Evolutionary conservation across 768 basidiomycete genomes (phyloP).

Genomic region (Infundibulicybe gibba): DNA sequence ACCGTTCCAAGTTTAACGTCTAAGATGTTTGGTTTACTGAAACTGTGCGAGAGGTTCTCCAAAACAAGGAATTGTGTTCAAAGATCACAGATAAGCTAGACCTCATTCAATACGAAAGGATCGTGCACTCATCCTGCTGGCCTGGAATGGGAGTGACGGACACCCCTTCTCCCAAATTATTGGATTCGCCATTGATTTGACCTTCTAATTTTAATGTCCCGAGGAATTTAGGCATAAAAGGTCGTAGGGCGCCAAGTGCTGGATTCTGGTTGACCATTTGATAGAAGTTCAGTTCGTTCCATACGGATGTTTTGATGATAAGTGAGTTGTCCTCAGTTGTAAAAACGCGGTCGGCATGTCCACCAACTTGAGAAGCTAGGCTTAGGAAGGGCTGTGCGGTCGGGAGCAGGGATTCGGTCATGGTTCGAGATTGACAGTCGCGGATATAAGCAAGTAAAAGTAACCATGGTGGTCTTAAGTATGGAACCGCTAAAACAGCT

Average conservation of each 20-base stretch:
- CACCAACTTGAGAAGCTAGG: slow-evolving; percentile 62
- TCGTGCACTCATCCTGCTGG: slow-evolving; percentile 43
- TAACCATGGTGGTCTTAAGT: too few species aligned
- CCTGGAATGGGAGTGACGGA: slow-evolving; percentile 21
- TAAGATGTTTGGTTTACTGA: slow-evolving; percentile 79
- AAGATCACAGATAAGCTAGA: neutral
- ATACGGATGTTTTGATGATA: slow-evolving; percentile 75
- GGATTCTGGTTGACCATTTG: slow-evolving; percentile 41
- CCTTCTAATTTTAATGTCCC: slow-evolving; percentile 78
- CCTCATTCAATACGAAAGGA: neutral
- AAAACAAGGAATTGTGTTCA: slow-evolving; percentile 71
- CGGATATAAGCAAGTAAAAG: too few species aligned
- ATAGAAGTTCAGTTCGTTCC: slow-evolving; percentile 71
- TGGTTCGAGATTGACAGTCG: too few species aligned
- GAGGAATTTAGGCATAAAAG: slow-evolving; percentile 71
- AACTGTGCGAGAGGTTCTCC: slow-evolving; percentile 75
- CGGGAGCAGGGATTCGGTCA: too few species aligned
- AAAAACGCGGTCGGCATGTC: slow-evolving; percentile 66
- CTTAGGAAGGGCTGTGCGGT: slow-evolving; percentile 11
- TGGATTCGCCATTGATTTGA: slow-evolving; percentile 32
- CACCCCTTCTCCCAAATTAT: too few species aligned
- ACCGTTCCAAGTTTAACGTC: slow-evolving; percentile 93
- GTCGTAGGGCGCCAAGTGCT: slow-evolving; percentile 39
- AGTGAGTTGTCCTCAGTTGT: slow-evolving; percentile 70
- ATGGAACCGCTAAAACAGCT: too few species aligned